Percentiles rank a stretch among this genome's conserved stretches.
Evolutionary conservation across 1,284 basidiomycete species (phyloP).

Genomic region (Ceratorhiza oryzae-sativae): DNA sequence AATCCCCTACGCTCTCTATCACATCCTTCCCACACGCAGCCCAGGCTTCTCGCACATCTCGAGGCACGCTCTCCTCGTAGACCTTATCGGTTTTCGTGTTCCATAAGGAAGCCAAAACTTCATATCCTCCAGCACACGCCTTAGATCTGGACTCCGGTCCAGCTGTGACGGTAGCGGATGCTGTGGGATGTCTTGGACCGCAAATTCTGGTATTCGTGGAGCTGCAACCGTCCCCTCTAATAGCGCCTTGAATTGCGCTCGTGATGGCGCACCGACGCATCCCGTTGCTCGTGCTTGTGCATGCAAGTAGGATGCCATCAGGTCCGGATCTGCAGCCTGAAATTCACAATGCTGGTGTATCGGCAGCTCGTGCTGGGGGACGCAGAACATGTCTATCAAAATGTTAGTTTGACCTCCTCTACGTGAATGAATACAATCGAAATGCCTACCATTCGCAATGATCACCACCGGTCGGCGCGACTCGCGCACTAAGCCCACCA

Average conservation of each 20-base stretch:
- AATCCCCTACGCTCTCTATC: constrained; percentile 40
- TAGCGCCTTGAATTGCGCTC: neutral
- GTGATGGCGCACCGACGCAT: constrained; percentile 42
- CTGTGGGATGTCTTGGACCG: constrained; percentile 49
- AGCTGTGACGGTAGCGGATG: constrained; percentile 54
- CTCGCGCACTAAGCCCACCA: constrained; percentile 79
- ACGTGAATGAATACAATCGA: neutral
- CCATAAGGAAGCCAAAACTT: constrained; percentile 58
- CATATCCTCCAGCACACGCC: constrained; percentile 64
- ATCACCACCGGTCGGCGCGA: constrained; percentile 86
- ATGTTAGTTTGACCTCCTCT: constrained; percentile 4
- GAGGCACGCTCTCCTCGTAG: neutral
- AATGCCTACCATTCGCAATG: constrained; percentile 87
- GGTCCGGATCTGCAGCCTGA: constrained; percentile 61
- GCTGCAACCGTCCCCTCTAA: constrained; percentile 2
- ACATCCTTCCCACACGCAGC: constrained; percentile 27
- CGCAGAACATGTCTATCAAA: constrained; percentile 66
- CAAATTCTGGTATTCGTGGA: constrained; percentile 43
- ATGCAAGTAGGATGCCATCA: constrained; percentile 77
- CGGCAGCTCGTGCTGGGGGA: constrained; percentile 77
- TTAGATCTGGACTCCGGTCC: constrained; percentile 60
- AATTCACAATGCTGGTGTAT: constrained; percentile 73
- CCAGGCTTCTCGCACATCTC: constrained; percentile 29
- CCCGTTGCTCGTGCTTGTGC: constrained; percentile 61
- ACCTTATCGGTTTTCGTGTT: neutral